Percentiles rank a stretch among this genome's conserved stretches.
phyloP scores from a whole-genome alignment of 371 early-diverging fungal species.

The Scutellospora calospora region DNA sequence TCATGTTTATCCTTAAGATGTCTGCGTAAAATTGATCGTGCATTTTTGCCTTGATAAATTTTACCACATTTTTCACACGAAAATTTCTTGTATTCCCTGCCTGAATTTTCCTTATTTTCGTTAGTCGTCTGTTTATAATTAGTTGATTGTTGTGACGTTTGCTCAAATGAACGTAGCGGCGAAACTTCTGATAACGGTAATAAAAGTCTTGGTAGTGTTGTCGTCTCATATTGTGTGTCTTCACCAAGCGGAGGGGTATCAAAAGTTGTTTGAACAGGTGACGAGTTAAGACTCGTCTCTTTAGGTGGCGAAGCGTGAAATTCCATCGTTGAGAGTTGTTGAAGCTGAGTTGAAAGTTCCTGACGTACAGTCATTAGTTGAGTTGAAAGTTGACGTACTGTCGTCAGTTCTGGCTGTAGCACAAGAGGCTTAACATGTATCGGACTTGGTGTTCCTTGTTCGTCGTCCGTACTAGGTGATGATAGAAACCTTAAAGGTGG shows the following conservation, averaged over 20 bases:
- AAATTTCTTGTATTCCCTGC: neutral
- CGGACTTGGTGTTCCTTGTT: no score
- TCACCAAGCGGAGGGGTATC: neutral
- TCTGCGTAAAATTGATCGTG: constrained; percentile 35
- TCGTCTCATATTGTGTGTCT: neutral
- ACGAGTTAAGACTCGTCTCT: no score
- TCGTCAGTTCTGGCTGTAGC: neutral
- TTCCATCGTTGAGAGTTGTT: neutral
- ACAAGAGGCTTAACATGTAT: neutral
- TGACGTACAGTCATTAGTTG: neutral
- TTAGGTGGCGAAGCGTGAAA: neutral
- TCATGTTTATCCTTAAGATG: constrained; percentile 33
- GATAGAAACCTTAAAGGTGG: neutral
- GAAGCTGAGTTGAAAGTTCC: neutral
- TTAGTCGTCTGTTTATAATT: neutral
- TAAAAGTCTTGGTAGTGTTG: neutral
- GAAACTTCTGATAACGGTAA: neutral
- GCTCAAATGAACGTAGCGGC: neutral
- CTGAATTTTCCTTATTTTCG: neutral
- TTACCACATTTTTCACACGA: constrained; percentile 29
- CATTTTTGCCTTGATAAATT: constrained; percentile 25
- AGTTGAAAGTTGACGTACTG: neutral
- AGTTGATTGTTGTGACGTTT: neutral
- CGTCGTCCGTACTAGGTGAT: neutral
- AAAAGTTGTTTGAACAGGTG: neutral